A percentile compares a stretch with the other conserved stretches of the same genome.
phyloP scores from a whole-genome alignment of 495 filamentous ascomycete species.

The Astrocystis sublimbata region DNA sequence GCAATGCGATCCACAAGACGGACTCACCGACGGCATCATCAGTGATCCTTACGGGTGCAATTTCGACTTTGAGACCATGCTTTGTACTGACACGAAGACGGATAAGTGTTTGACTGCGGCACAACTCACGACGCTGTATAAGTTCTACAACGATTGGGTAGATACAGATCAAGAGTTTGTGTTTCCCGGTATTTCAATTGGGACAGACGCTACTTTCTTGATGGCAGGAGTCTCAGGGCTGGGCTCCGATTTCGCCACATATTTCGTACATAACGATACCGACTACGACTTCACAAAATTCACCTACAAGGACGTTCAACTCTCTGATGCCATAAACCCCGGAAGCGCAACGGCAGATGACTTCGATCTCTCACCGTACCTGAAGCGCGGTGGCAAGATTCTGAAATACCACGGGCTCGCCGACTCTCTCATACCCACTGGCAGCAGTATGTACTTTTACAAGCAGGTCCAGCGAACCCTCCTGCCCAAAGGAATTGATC shows the following conservation, averaged over 20 bases:
- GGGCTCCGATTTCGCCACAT: slow-evolving; percentile 38
- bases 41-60: slow-evolving; percentile 60
- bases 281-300: slow-evolving; percentile 43
- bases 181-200: slow-evolving; percentile 25
- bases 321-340: slow-evolving; percentile 37
- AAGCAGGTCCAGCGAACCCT: slow-evolving; percentile 29
- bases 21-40: slow-evolving; percentile 63
- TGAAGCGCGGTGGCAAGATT: slow-evolving; percentile 53
- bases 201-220: slow-evolving; percentile 21
- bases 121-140: slow-evolving; percentile 56
- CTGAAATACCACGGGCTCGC: slow-evolving; percentile 57
- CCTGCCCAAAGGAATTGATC: slow-evolving; percentile 26
- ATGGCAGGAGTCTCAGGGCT: slow-evolving; percentile 23
- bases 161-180: slow-evolving; percentile 35
- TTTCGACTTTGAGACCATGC: slow-evolving; percentile 53
- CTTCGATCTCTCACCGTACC: slow-evolving; percentile 50
- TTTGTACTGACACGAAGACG: slow-evolving; percentile 47
- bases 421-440: slow-evolving; percentile 52
- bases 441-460: slow-evolving; percentile 46
- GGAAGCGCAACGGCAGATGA: slow-evolving; percentile 43
- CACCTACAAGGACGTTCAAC: slow-evolving; percentile 30
- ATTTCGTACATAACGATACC: slow-evolving; percentile 46
- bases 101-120: slow-evolving; percentile 54
- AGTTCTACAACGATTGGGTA: slow-evolving; percentile 55
- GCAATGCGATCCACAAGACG: slow-evolving; percentile 68